Evolutionary conservation across 2,329 filamentous ascomycete genomes (phyloP).

Genomic region (Ophidiomyces ophidiicola): DNA sequence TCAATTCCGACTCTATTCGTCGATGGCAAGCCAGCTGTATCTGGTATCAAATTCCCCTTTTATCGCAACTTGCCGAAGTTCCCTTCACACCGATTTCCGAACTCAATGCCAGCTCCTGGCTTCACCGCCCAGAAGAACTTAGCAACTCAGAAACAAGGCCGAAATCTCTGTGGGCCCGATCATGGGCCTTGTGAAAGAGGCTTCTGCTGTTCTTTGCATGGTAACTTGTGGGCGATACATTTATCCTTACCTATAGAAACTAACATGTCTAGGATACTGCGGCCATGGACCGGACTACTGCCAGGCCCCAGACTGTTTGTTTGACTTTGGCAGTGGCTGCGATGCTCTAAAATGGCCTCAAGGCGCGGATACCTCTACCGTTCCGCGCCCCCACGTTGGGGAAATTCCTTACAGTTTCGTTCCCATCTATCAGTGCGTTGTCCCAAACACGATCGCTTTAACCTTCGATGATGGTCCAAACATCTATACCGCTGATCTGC

Average conservation of each 20-base stretch:
- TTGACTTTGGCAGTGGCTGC: slow-evolving; percentile 28
- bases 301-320: slow-evolving; percentile 30
- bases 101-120: slow-evolving; percentile 9
- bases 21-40: background rate
- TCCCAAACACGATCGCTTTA: slow-evolving; percentile 50
- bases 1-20: background rate
- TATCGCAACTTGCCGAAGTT: slow-evolving; percentile 3
- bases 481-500: slow-evolving; percentile 47
- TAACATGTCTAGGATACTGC: slow-evolving; percentile 30
- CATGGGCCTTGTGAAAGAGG: slow-evolving; percentile 25
- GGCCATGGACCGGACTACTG: slow-evolving; percentile 29
- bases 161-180: slow-evolving; percentile 25
- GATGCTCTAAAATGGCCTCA: slow-evolving; percentile 27
- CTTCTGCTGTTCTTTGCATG: slow-evolving; percentile 30
- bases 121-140: slow-evolving; percentile 7
- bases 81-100: slow-evolving; percentile 9
- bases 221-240: slow-evolving; percentile 21
- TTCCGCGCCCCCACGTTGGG: slow-evolving; percentile 28
- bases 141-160: slow-evolving; percentile 4
- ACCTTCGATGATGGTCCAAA: slow-evolving; percentile 58
- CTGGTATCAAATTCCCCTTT: background rate
- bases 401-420: slow-evolving; percentile 27
- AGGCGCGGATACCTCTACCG: slow-evolving; percentile 25
- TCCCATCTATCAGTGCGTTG: slow-evolving; percentile 30
- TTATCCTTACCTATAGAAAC: background rate